These are phyloP conservation scores for Candida sanyaensis DNA, from an alignment of 1,139 yeast species.

Conservation along the genomic window DNA sequence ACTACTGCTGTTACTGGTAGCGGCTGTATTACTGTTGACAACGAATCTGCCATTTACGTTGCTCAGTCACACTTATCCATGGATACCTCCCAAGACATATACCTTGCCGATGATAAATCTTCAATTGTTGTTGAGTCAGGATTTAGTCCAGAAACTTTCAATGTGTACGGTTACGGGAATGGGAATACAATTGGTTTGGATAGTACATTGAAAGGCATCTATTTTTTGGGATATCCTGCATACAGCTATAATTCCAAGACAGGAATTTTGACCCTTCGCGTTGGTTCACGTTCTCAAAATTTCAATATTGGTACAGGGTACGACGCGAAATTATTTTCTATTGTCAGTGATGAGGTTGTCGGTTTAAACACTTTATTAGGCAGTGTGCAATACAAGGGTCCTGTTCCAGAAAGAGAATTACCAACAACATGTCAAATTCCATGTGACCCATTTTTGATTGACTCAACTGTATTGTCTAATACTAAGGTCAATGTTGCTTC, in stretches of 20 bases:
- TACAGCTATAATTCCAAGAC: conserved; percentile 15
- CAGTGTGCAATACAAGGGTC: neutral
- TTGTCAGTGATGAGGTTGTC: neutral
- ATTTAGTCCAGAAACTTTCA: conserved; percentile 7
- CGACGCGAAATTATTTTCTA: conserved; percentile 11
- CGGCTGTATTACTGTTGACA: conserved; percentile 12
- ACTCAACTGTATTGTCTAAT: too few species aligned
- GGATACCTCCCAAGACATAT: neutral
- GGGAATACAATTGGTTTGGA: conserved; percentile 25
- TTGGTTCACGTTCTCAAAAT: conserved; percentile 10
- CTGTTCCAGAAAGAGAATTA: neutral
- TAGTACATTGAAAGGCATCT: conserved; percentile 7
- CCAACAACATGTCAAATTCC: neutral
- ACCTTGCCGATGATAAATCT: neutral
- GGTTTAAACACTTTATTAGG: neutral
- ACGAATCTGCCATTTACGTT: neutral
- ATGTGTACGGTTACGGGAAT: conserved; percentile 31
- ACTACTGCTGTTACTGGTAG: neutral
- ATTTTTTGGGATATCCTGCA: conserved; percentile 3
- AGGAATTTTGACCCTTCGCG: conserved; percentile 21
- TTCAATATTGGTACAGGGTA: conserved; percentile 24
- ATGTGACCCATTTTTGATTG: neutral
- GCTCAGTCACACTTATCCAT: neutral
- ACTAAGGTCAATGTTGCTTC: too few species aligned
- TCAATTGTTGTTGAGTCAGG: neutral